Evolutionary conservation across 495 filamentous ascomycete genomes (phyloP).

Genomic region (Endocarpon pusillum): DNA sequence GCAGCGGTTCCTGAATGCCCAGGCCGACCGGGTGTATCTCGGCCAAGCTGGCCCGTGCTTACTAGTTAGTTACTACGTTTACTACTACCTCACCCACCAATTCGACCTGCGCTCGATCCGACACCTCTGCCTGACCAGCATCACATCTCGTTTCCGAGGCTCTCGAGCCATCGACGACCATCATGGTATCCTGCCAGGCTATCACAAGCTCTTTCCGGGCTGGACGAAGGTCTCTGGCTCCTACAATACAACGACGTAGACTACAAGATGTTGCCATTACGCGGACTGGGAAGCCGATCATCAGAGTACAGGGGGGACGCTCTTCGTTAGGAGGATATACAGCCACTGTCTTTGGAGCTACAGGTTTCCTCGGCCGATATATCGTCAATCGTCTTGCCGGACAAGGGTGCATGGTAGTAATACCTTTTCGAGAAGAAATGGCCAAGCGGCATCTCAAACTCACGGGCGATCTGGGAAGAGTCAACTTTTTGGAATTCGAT

Average conservation of each 20-base stretch:
- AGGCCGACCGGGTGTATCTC: too few relatives aligned
- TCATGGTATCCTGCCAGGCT: too few relatives aligned
- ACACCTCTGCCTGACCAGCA: too few relatives aligned
- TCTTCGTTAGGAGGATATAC: conserved; percentile 53
- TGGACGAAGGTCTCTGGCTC: too few relatives aligned
- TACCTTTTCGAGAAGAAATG: conserved; percentile 96
- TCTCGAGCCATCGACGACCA: too few relatives aligned
- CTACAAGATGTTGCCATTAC: conserved; percentile 72
- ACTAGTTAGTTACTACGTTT: too few relatives aligned
- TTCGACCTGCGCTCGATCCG: too few relatives aligned
- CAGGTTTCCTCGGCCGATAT: conserved; percentile 89
- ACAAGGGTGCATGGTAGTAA: conserved; percentile 79
- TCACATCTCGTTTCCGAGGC: too few relatives aligned
- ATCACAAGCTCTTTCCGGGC: too few relatives aligned
- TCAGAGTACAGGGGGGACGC: conserved; percentile 71
- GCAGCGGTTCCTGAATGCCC: too few relatives aligned
- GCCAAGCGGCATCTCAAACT: conserved; percentile 90
- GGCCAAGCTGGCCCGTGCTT: too few relatives aligned
- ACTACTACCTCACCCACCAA: too few relatives aligned
- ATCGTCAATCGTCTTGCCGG: conserved; percentile 88
- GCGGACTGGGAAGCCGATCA: conserved; percentile 71
- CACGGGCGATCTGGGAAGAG: conserved; percentile 76
- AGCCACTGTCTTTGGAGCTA: conserved; percentile 94
- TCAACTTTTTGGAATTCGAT: conserved; percentile 90
- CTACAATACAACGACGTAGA: conserved; percentile 28